A percentile compares a stretch with the other conserved stretches of the same genome.
Evolutionary conservation across 2,329 filamentous ascomycete genomes (phyloP).

Genomic region (Simplicillium sp.): DNA sequence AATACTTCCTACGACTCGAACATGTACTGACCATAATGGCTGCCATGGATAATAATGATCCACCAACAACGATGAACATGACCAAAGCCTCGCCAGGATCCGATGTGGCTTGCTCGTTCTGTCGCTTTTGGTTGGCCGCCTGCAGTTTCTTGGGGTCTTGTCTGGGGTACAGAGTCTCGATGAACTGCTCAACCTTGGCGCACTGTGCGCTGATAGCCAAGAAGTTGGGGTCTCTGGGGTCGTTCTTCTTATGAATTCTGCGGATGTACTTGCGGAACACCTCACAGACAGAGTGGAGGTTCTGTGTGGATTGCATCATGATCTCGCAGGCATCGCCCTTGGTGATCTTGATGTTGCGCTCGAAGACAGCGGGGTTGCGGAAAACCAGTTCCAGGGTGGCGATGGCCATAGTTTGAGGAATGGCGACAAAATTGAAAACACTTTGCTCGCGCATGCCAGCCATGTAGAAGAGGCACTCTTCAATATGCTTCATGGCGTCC

Average conservation of each 20-base stretch:
- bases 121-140: slow-evolving; percentile 25
- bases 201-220: slow-evolving; percentile 85
- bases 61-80: slow-evolving; percentile 57
- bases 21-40: slow-evolving; percentile 64
- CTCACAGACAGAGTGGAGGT: slow-evolving; percentile 70
- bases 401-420: slow-evolving; percentile 95
- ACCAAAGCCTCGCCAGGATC: slow-evolving; percentile 53
- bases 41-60: slow-evolving; percentile 63
- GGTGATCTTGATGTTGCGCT: slow-evolving; percentile 89
- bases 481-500: slow-evolving; percentile 74
- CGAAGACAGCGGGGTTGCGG: slow-evolving; percentile 78
- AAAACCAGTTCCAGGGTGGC: slow-evolving; percentile 88
- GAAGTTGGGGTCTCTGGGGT: slow-evolving; percentile 85
- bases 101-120: slow-evolving; percentile 32
- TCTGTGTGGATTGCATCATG: slow-evolving; percentile 90
- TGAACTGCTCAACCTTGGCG: slow-evolving; percentile 89
- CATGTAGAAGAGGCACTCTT: slow-evolving; percentile 97
- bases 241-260: slow-evolving; percentile 87
- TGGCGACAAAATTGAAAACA: slow-evolving; percentile 98
- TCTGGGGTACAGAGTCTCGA: slow-evolving; percentile 83
- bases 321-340: slow-evolving; percentile 87
- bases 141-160: slow-evolving; percentile 60
- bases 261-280: slow-evolving; percentile 71
- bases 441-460: slow-evolving; percentile 91
- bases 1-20: background rate